phyloP scores from a whole-genome alignment of 129 eudicot genomes.

The Silybum marianum region DNA sequence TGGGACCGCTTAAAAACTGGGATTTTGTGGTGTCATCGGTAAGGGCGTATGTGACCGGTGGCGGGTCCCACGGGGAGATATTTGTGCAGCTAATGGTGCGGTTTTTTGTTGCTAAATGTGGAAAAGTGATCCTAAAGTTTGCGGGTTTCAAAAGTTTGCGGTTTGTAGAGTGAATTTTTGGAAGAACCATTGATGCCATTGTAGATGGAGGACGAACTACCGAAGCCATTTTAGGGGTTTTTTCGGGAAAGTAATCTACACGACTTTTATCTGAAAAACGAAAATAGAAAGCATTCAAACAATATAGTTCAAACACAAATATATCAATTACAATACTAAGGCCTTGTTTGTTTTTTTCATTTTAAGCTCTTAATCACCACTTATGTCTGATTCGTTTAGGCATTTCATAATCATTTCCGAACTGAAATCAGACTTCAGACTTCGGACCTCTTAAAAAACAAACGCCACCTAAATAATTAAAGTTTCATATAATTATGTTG shows the following conservation, averaged over 20 bases:
- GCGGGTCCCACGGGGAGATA: conserved; percentile 73
- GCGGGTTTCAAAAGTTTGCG: conserved; percentile 36
- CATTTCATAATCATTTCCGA: no score
- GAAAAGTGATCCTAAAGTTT: conserved; percentile 34
- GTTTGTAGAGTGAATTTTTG: conserved; percentile 36
- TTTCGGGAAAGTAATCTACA: conserved; percentile 2
- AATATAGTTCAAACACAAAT: no score
- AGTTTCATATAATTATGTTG: no score
- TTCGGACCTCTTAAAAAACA: no score
- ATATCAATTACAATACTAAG: no score
- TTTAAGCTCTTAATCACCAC: no score
- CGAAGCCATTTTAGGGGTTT: conserved; percentile 48
- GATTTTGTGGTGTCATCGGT: conserved; percentile 45
- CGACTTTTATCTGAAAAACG: conserved; percentile 11
- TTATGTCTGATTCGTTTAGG: no score
- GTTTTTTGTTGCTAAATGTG: conserved; percentile 18
- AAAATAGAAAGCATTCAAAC: not conserved
- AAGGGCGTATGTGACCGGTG: conserved; percentile 63
- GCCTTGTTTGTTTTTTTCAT: no score
- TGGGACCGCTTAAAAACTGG: conserved; percentile 37
- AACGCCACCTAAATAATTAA: no score
- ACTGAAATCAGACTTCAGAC: no score
- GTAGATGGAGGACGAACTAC: conserved; percentile 44
- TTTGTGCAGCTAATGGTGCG: conserved; percentile 52
- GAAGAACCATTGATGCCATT: conserved; percentile 28